phyloP scores from a whole-genome alignment of 2,329 filamentous ascomycete genomes.

The Capronia americana region DNA sequence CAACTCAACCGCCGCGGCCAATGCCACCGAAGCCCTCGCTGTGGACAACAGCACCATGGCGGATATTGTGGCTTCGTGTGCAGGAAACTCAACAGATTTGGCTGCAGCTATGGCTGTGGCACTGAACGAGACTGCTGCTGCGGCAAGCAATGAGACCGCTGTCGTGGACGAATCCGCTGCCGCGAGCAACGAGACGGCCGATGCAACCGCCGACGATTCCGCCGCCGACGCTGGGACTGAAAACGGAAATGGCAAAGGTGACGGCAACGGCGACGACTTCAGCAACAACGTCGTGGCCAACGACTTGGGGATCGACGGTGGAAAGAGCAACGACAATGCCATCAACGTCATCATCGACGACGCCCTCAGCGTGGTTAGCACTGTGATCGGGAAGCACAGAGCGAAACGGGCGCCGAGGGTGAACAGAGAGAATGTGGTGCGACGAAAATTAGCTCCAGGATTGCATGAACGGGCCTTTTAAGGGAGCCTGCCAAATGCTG shows the following conservation, averaged over 20 bases:
- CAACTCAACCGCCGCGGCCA: constrained; percentile 20
- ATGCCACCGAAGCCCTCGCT: constrained; percentile 20
- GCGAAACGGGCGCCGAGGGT: constrained; percentile 11
- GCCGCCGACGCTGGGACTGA: neutral
- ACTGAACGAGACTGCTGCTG: constrained; percentile 11
- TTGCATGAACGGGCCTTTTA: constrained; percentile 22
- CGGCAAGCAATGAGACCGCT: neutral
- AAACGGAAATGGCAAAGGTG: neutral
- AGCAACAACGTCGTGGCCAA: constrained; percentile 1
- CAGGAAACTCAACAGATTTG: constrained; percentile 16
- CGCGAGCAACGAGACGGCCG: neutral
- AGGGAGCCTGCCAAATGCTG: too few species aligned
- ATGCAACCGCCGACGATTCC: neutral
- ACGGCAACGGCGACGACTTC: neutral
- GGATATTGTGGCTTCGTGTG: constrained; percentile 18
- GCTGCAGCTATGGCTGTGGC: constrained; percentile 12
- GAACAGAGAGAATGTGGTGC: constrained; percentile 9
- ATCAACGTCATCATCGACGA: constrained; percentile 19
- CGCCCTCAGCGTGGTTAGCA: constrained; percentile 11
- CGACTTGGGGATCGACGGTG: neutral
- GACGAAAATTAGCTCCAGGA: neutral
- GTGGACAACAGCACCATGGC: constrained; percentile 18
- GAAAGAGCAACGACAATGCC: constrained; percentile 8
- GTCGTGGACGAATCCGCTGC: neutral
- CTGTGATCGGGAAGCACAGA: constrained; percentile 20